Evolutionary conservation across 2,329 filamentous ascomycete species (phyloP), one percentile per base, ranked within the genome.

Genomic region (Sporothrix pallida): DNA sequence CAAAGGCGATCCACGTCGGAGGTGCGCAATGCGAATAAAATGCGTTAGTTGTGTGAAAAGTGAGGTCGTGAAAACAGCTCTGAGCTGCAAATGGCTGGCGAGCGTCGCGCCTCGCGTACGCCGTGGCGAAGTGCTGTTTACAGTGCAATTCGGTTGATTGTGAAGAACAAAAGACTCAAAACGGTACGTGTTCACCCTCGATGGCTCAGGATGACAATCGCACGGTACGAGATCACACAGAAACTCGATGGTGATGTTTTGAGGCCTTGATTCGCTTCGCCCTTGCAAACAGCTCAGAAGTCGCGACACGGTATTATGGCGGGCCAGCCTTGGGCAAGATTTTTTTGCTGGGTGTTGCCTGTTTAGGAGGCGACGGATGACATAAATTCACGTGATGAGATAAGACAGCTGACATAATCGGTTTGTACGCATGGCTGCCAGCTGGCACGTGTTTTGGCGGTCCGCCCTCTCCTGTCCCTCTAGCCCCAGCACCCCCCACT

Each of bases 401-500:
- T 31, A 1, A 3, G 62, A 67, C 46, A 48, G 8, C 6, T 17
- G 62, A 37, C 62, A 46, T 46, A 60, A 17, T 63, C 13, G 15
- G 50, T 56, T 8, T 56, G 46, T 44, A 62, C 17, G 7, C 42
- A 67, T 8, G 13, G 52, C 62, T 75, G 72, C 12, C 74, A 73
- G 72, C 72, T 71, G 69, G 62, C 72, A 75, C 58, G 37, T 10
- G 23, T 7, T 48, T 42, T 65, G 72, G 17, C 56, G 23, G 50
- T 26, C 72, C 72, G 63, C 17, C 37, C 31, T 15, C 23, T 37
- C 31, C 31, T 37, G 31, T 37, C 31, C 31, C 52, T 37, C n/a
- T 56, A 71, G 72, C 74, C 74, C 72, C 44, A 68, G 71, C 46
- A 72, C 44, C 26, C 74, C 74, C 72, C 74, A 74, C 74, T 75